Evolutionary conservation across 805 yeast species (phyloP), one percentile per base, ranked within the genome.

Genomic region (Dipodascus geniculatus): DNA sequence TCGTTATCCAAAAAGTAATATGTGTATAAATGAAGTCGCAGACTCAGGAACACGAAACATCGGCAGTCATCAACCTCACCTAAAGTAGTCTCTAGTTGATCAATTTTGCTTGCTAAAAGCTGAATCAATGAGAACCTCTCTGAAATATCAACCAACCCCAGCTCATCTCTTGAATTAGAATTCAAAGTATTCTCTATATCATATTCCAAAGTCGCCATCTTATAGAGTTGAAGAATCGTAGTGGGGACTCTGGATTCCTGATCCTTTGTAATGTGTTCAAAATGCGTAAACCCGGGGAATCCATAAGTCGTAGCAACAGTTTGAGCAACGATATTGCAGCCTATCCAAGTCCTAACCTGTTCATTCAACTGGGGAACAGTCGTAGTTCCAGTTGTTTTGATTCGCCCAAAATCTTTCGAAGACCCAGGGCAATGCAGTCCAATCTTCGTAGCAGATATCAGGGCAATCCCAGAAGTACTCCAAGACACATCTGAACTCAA

Each of bases 401-500:
- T 71, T 38, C 77, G 76, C 50, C 74, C 77, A 48, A 76, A 70
- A 33, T 72, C 78, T 49, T 71, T 64, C 51, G 77, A 73, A 61
- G 74, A 71, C 57, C 87, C 91, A 0, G 89, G 93, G 22, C 89
- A 77, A 63, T 93, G 96, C 23, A 93, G 72, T 0, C 99, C 98
- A 16, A 91, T 85, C 53, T 97, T 72, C 33, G 90, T 84, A 0
- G 97, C 98, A 64, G 88, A 96, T 68, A 87, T 87, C 61, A 89
- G 74, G 2, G 98, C 98, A 49, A 87, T 82, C 0, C 97, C 98
- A 22, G 88, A 83, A 1, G 97, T 87, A 65, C 86, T 87, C 96
- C 97, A 91, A 2, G 96, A 85, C 4, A 96, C 85, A 65, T 93
- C 98, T 0, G 98, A 96, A 67, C 95, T 86, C 49, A 93, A 74